These are phyloP conservation scores for Yamadazyma paraphyllophila DNA, from an alignment of 805 yeast species.

Conservation along the genomic window DNA sequence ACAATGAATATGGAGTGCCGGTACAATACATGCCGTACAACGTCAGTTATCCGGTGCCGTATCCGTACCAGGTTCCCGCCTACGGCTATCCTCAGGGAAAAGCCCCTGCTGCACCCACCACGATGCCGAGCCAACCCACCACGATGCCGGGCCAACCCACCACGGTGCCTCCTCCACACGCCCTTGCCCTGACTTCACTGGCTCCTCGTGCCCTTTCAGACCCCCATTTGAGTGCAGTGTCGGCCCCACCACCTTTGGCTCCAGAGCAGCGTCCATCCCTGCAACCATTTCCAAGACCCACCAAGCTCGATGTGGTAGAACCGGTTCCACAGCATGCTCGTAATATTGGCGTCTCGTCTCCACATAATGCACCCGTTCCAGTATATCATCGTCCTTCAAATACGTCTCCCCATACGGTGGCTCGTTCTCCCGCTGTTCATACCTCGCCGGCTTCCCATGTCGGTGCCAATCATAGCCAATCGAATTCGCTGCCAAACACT, in stretches of 20 bases:
- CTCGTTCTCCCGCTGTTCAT: neutral
- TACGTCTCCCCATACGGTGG: conserved; percentile 7
- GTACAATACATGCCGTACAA: conserved; percentile 11
- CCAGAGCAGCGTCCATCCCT: conserved; percentile 1
- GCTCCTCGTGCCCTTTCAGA: conserved; percentile 3
- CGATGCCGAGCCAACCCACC: no score
- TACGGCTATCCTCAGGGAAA: neutral
- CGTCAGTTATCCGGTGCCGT: conserved; percentile 3
- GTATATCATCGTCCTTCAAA: conserved; percentile 9
- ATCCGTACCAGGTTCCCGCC: conserved; percentile 2
- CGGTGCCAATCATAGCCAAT: neutral
- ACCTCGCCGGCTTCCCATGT: neutral
- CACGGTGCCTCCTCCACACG: conserved; percentile 5
- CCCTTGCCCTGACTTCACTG: neutral
- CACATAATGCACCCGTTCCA: neutral
- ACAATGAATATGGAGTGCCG: conserved; percentile 14
- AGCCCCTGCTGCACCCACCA: no score
- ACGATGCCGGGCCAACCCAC: neutral
- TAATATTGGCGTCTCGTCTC: neutral
- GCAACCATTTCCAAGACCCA: neutral
- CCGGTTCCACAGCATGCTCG: conserved; percentile 1
- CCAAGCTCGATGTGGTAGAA: neutral
- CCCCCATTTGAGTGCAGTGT: neutral
- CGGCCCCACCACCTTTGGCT: neutral
- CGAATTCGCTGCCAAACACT: neutral